Conservation (phyloP, 208 protist genomes). For the Kentomonas sorsogonicus region DNA sequence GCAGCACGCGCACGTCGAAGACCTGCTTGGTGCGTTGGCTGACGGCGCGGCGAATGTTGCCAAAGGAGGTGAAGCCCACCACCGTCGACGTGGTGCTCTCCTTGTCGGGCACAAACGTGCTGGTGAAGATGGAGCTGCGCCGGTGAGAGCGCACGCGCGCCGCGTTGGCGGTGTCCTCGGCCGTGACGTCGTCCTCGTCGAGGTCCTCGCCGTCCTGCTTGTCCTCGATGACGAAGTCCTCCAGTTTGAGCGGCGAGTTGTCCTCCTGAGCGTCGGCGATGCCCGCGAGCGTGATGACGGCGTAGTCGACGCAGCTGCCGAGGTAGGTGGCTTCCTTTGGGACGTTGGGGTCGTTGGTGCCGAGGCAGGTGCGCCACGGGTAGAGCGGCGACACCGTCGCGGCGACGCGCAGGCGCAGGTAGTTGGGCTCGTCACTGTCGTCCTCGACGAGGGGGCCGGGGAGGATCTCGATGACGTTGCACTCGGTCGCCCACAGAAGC, state of each 20-base stretch:
- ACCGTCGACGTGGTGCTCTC: slow-evolving; percentile 25
- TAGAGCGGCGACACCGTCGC: slow-evolving; percentile 49
- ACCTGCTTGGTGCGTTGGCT: slow-evolving; percentile 59
- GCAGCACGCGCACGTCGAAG: slow-evolving; percentile 77
- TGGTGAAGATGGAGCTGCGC: slow-evolving; percentile 62
- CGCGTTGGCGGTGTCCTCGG: slow-evolving; percentile 13
- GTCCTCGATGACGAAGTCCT: slow-evolving; percentile 57
- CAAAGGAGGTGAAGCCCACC: slow-evolving; percentile 56
- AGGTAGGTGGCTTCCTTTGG: slow-evolving; percentile 32
- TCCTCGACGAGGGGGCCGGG: slow-evolving; percentile 14
- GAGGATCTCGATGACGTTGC: slow-evolving; percentile 56
- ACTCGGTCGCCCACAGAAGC: slow-evolving; percentile 78
- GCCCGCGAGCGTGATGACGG: slow-evolving; percentile 31
- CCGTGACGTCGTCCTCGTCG: slow-evolving; percentile 9
- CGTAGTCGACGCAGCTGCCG: slow-evolving; percentile 49
- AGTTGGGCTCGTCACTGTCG: slow-evolving; percentile 10
- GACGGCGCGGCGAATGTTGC: slow-evolving; percentile 63
- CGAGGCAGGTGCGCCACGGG: slow-evolving; percentile 52
- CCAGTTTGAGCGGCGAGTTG: slow-evolving; percentile 41
- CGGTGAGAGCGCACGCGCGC: slow-evolving; percentile 18
- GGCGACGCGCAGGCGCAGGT: slow-evolving; percentile 45
- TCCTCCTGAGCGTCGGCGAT: slow-evolving; percentile 14
- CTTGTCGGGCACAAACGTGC: slow-evolving; percentile 21
- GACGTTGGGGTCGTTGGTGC: slow-evolving; percentile 5
- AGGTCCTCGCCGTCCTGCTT: slow-evolving; percentile 9